A percentile compares a stretch with the other conserved stretches of the same genome.
Evolutionary conservation across 352 stramenopile species (phyloP).

Genomic region (Blastocystis sp.): DNA sequence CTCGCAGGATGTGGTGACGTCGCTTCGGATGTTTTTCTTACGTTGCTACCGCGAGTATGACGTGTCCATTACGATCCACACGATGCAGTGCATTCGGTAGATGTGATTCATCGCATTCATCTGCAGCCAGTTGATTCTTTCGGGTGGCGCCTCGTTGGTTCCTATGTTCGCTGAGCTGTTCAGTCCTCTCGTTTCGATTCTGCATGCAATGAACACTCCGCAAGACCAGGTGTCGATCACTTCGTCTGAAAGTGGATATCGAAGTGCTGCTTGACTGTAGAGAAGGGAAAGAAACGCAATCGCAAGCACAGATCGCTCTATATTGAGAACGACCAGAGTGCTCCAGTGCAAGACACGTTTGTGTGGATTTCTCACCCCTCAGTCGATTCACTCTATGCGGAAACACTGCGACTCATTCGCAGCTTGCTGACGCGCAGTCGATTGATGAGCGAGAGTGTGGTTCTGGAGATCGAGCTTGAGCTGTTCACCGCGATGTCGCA

Average conservation of each 20-base stretch:
- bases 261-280: not conserved
- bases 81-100: not conserved
- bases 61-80: not conserved
- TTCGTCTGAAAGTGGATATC: not conserved
- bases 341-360: not conserved
- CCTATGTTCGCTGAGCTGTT: not conserved
- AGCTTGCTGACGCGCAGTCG: not conserved
- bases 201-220: conserved; percentile 1
- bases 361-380: not conserved
- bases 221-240: conserved; percentile 18
- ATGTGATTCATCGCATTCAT: not conserved
- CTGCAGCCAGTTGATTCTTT: not conserved
- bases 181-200: not conserved
- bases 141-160: not conserved
- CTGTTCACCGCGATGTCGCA: not conserved
- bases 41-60: conserved; percentile 20
- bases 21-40: conserved; percentile 8
- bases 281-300: not conserved
- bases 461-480: conserved; percentile 12
- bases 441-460: not conserved
- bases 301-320: not conserved
- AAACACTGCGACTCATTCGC: not conserved
- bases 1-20: not conserved
- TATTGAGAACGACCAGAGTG: not conserved
- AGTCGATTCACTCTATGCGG: not conserved